Base-by-base conservation (phyloP, 2,329 filamentous ascomycete species). In the Stemphylium lycopersici region DNA sequence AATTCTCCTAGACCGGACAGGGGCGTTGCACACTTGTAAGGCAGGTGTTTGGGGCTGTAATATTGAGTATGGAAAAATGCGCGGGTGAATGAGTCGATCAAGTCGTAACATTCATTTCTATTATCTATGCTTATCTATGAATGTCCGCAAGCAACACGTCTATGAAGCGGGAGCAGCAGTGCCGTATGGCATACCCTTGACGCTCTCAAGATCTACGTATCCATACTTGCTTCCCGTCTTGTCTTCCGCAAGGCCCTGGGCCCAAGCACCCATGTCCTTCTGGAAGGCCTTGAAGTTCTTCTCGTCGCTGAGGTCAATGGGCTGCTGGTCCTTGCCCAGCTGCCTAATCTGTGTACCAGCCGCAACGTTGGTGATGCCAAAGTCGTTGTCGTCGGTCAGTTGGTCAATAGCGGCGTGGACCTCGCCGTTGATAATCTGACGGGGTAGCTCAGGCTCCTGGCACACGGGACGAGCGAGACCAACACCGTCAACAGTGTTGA, bases 401-500 rank as follows among this genome's bases (percentile, higher is more conserved):
- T 75, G 69, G 45, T 82, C 65, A 47, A 87, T 79, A 0, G 82
- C 82, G 0, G 79, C 79, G 12, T 59, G 34, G 7, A 73, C 67
- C 39, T 65, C 65, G 10, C 81, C 80, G 0, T 74, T 66, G 0
- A 85, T 66, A 2, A 83, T 78, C 15, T 80, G 74, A 40, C 70
- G 73, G 38, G 76, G 74, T 1, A 84, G 66, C 8, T 71, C 71
- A 0, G 78, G 78, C 62, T 87, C 84, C 61, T 84, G 80, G 42
- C 78, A 79, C 0, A 81, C 65, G 0, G 84, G 78, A 7, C 84
- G 78, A 0, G 76, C 87, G 16, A 89, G 73, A 0, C 86, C 86
- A 7, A 88, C 76, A 16, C 86, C 85, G 60, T 88, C 81, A 3
- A 88, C 82, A 0, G 79, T 78, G 2, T 82, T 63, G 2, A 88